Percentiles rank a stretch among this genome's conserved stretches.
These are phyloP conservation scores for Intubia oerlemansii DNA, from an alignment of 2,329 filamentous ascomycete species.

Conservation along the genomic window DNA sequence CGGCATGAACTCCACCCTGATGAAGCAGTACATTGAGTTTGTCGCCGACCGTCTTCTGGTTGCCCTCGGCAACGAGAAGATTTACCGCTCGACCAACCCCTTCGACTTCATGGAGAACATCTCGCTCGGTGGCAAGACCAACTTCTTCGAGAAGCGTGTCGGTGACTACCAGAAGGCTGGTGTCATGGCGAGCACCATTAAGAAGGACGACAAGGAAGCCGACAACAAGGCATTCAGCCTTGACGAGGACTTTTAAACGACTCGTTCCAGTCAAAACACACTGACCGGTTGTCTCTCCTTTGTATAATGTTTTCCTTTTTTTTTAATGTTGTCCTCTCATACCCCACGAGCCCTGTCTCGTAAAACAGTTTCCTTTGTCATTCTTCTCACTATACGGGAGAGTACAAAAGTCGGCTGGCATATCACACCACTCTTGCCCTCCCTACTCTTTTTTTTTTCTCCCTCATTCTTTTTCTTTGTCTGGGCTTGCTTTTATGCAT, in stretches of 20 bases:
- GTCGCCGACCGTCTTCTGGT: slow-evolving; percentile 89
- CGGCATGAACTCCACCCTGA: slow-evolving; percentile 90
- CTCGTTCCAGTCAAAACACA: slow-evolving; percentile 6
- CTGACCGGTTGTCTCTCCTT: slow-evolving; percentile 5
- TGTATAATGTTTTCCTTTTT: neutral
- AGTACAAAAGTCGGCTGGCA: no score
- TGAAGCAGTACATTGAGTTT: slow-evolving; percentile 99
- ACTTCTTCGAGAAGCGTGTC: slow-evolving; percentile 99
- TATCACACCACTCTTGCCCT: no score
- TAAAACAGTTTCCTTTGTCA: no score
- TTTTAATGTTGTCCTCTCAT: slow-evolving; percentile 4
- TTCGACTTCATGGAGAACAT: slow-evolving; percentile 99
- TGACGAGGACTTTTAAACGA: slow-evolving; percentile 81
- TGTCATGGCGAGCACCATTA: slow-evolving; percentile 85
- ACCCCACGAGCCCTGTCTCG: no score
- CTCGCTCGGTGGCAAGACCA: slow-evolving; percentile 95
- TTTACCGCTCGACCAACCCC: slow-evolving; percentile 82
- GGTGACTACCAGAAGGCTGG: slow-evolving; percentile 99
- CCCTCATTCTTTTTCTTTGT: slow-evolving; percentile 1
- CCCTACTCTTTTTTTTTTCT: slow-evolving; percentile 1
- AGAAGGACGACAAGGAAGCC: slow-evolving; percentile 26
- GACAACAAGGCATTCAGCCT: slow-evolving; percentile 39
- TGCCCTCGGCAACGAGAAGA: slow-evolving; percentile 82
- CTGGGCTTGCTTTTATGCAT: neutral
- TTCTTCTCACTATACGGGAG: no score